Conservation (phyloP, 768 basidiomycete genomes). For the Naganishia friedmannii region DNA sequence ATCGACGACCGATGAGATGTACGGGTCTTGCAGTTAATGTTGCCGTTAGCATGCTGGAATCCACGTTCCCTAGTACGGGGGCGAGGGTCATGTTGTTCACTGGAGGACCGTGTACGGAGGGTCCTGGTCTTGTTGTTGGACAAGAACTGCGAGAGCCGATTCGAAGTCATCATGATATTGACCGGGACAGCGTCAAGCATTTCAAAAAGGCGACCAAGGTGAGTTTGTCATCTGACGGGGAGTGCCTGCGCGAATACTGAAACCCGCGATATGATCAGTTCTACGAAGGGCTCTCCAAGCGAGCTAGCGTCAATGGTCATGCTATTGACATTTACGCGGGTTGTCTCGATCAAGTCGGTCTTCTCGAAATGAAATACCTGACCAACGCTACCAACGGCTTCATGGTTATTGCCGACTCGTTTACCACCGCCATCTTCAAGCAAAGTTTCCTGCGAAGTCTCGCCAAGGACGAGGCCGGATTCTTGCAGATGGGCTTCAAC, state of each 20-base stretch:
- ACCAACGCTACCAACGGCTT: constrained; percentile 95
- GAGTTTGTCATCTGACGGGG: constrained; percentile 31
- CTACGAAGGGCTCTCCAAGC: constrained; percentile 88
- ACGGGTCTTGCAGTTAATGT: constrained; percentile 93
- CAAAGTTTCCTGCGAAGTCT: constrained; percentile 92
- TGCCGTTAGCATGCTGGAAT: constrained; percentile 87
- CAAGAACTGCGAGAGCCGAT: constrained; percentile 96
- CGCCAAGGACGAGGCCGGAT: constrained; percentile 85
- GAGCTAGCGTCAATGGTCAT: constrained; percentile 90
- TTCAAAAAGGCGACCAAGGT: constrained; percentile 97
- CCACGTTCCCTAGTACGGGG: constrained; percentile 92
- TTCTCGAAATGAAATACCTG: constrained; percentile 94
- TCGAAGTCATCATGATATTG: constrained; percentile 97
- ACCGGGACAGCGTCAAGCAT: constrained; percentile 92
- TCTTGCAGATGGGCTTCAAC: constrained; percentile 96
- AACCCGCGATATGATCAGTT: constrained; percentile 60
- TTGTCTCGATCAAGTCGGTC: constrained; percentile 94
- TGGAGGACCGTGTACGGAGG: constrained; percentile 92
- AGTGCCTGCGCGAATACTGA: not conserved
- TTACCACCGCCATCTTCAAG: constrained; percentile 97
- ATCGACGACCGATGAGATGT: constrained; percentile 87
- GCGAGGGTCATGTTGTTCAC: constrained; percentile 93
- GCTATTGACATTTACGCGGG: constrained; percentile 93
- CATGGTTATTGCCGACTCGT: constrained; percentile 93
- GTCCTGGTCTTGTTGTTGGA: constrained; percentile 93